Evolutionary conservation across 208 protist genomes (phyloP).

Genomic region (Wallacemonas sp.): DNA sequence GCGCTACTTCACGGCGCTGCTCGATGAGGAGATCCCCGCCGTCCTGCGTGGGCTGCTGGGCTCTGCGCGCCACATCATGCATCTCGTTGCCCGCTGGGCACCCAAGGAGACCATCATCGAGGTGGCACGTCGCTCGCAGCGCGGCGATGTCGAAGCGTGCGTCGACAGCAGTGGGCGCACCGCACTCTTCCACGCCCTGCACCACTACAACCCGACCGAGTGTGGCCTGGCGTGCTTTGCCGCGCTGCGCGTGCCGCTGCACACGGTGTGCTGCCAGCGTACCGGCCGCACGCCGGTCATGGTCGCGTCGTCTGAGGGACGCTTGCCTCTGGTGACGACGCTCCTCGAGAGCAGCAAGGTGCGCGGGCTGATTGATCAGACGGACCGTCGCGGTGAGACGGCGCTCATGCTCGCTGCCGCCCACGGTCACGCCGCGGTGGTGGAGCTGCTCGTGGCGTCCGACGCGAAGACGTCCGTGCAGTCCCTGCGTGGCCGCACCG

Average conservation of each 20-base stretch:
- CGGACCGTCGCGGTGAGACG: constrained; percentile 56
- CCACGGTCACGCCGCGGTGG: constrained; percentile 46
- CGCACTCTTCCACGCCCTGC: constrained; percentile 62
- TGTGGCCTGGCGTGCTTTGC: constrained; percentile 50
- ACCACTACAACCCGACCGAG: constrained; percentile 31
- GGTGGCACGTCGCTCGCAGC: constrained; percentile 50
- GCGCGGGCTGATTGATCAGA: constrained; percentile 29
- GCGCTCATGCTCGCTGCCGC: constrained; percentile 74
- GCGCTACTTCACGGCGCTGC: constrained; percentile 56
- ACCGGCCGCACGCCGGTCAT: constrained; percentile 72
- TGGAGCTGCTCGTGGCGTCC: constrained; percentile 68
- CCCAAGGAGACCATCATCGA: constrained; percentile 53
- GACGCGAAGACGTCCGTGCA: constrained; percentile 41
- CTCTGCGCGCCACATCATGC: constrained; percentile 64
- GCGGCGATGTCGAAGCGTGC: constrained; percentile 59
- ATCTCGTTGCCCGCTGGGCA: constrained; percentile 45
- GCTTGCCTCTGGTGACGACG: constrained; percentile 29
- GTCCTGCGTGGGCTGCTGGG: constrained; percentile 51
- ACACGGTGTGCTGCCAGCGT: constrained; percentile 40
- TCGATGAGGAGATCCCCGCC: constrained; percentile 49
- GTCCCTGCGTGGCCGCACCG: constrained; percentile 59
- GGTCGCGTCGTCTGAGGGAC: constrained; percentile 52
- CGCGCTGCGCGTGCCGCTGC: constrained; percentile 50
- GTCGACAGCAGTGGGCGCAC: constrained; percentile 61
- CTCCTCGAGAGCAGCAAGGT: constrained; percentile 46